Base-by-base conservation (phyloP, 1,284 basidiomycete species). In the Trichosporon coremiiforme region DNA sequence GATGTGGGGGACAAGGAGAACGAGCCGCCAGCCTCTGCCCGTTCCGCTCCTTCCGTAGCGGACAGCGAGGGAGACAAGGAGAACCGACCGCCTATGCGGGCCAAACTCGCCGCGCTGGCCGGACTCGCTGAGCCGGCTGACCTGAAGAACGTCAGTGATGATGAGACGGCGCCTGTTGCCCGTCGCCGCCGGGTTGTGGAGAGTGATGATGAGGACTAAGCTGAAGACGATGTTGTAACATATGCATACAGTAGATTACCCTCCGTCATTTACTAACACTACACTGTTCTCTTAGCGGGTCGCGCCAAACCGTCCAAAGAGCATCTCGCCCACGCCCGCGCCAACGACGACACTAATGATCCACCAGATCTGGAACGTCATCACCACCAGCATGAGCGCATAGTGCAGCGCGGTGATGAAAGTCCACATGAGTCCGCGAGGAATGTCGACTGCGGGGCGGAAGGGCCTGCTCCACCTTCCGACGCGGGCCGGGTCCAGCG, bases 341-440 rank as follows among this genome's bases (percentile, higher is more conserved):
- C 83, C 83, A 8, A 81, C 66, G n/a, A 82, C 74, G 17, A 82
- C 73, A 1, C 72, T 65, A 47, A 83, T 72, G 70, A 81, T 77
- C 72, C 79, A 83, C 78, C 79, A 84, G 6, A 82, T 69, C 66
- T 83, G 79, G 76, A 82, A 84, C 5, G 79, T 81, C 83, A 83
- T 84, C 63, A 79, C 77, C 6, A 77, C 75, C 68, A 82, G 73
- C 80, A 82, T 82, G 64, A 82, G 71, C 7, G 76, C 63, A 65
- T 79, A 81, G 67, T 80, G 79, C 12, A 82, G 66, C 9, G 73
- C 53, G 7, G 71, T 69, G 64, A 79, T 78, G 20, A 81, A 67
- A 25, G 74, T 74, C 60, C 76, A 76, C 47, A 82, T 64, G 13
- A 75, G 50, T 4, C 79, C 80, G 67, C 79, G 69, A 13, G 79